phyloP scores from a whole-genome alignment of 306 rosid species.

The Senna siamea region DNA sequence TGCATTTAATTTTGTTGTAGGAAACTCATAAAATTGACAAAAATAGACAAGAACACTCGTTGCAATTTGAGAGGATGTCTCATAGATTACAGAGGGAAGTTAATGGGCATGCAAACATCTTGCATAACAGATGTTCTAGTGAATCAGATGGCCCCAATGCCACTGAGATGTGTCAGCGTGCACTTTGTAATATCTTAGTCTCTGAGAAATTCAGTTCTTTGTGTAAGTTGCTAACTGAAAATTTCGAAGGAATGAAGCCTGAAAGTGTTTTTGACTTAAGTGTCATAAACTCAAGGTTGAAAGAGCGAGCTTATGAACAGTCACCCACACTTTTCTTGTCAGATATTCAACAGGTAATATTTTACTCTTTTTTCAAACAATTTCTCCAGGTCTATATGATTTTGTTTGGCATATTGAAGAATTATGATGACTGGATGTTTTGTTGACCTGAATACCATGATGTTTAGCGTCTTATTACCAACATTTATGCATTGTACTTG shows the following conservation, averaged over 20 bases:
- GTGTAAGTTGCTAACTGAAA: slow-evolving; percentile 65
- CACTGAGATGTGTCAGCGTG: slow-evolving; percentile 61
- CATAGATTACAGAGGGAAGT: slow-evolving; percentile 52
- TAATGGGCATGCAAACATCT: slow-evolving; percentile 47
- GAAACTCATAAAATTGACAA: slow-evolving; percentile 48
- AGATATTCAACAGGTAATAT: slow-evolving; percentile 83
- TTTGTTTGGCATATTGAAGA: slow-evolving; percentile 15
- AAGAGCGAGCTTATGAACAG: slow-evolving; percentile 70
- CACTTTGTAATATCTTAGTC: slow-evolving; percentile 56
- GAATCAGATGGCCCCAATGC: slow-evolving; percentile 44
- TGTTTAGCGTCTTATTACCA: slow-evolving; percentile 8
- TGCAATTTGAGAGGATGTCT: slow-evolving; percentile 39
- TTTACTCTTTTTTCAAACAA: slow-evolving; percentile 16
- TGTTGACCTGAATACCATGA: slow-evolving; percentile 15
- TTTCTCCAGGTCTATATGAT: slow-evolving; percentile 22
- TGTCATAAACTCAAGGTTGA: slow-evolving; percentile 70
- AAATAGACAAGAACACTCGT: slow-evolving; percentile 46
- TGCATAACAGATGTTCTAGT: slow-evolving; percentile 53
- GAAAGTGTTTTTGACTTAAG: slow-evolving; percentile 74
- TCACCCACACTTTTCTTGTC: slow-evolving; percentile 76
- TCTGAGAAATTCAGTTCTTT: slow-evolving; percentile 77
- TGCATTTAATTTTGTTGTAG: slow-evolving; percentile 51
- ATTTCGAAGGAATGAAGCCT: slow-evolving; percentile 73
- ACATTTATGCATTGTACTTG: slow-evolving; percentile 1
- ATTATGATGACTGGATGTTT: slow-evolving; percentile 19